Base-by-base conservation (phyloP, 2,329 filamentous ascomycete genomes). In the Hymenoscyphus linearis region DNA sequence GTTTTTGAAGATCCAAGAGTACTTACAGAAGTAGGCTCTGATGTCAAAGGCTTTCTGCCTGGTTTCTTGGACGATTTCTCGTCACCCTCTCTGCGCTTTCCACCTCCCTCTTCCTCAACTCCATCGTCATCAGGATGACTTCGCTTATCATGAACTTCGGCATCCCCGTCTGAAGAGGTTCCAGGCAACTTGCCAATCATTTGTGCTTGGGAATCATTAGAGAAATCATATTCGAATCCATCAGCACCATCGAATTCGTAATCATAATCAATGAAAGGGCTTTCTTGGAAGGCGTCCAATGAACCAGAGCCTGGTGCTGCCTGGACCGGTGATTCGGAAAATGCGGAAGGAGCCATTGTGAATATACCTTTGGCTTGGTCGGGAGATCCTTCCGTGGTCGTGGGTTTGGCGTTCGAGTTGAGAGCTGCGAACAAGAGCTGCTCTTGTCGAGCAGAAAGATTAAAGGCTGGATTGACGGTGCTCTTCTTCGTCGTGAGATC, bases 51-150 rank as follows among this genome's bases (percentile, higher is more conserved):
- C 80, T 99, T 99, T 65, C 95, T 86, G 57, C 95, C 95, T 4
- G 95, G 93, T 78, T 98, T 99, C 85, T 98, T 98, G 26, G 91
- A 85, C 52, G 87, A 82, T 77, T 95, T 96, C 52, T 93, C 91
- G 60, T 91, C 70, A 13, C 69, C 87, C 62, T 88, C 85, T 76
- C 96, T 92, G 63, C 90, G 85, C 66, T 91, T 85, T 79, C 93
- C 95, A 52, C 85, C 85, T 67, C 85, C 85, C 52, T 81, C 82
- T 31, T 78, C 79, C n/a, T 82, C 89, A 5, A 89, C 78, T 7
- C 78, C 86, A 13, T 89, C 85, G 35, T 87, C 85, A 55, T 88
- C 86, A 0, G 86, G 86, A 70, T 86, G 88, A 72, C 88, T 87
- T 64, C 89, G 81, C 78, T 93, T 93, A 62, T 89, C 87, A 7